Evolutionary conservation across 208 protist species (phyloP), one percentile per base, ranked within the genome.

Genomic region (Leishmania turanica): DNA sequence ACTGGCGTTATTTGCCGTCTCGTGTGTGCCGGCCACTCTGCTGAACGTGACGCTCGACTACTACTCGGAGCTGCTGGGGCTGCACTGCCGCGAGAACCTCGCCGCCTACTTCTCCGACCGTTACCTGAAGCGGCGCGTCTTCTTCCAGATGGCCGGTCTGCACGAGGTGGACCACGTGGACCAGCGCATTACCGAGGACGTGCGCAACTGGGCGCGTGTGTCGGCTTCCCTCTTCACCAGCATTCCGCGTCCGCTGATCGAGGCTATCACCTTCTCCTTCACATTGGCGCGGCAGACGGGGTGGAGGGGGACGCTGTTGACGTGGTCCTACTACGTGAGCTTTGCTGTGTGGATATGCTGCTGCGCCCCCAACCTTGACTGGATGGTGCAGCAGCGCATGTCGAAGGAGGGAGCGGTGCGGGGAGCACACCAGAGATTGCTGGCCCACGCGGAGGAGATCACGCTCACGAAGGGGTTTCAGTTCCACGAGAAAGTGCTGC

Each of bases 171-270:
- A 88, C 54, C 78, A 92, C 74, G 73, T 95, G 2, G 92, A 97
- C 69, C 87, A 95, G 78, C 84, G 89, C 77, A 76, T 97, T 56
- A 95, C 92, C 27, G 84, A 91, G 62, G 92, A 96, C 65, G 88
- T 95, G 42, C 72, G 77, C 54, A 58, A 73, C 42, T 96, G 88
- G 89, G 72, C 90, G n/a, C 71, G n/a, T 9, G 65, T 81, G 42
- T 62, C 87, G 19, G 68, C 88, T 17, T 24, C 37, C 65, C 40
- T 93, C 27, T 92, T 88, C 75, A 89, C 70, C 47, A 84, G 85
- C 75, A 27, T 96, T n/a, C 79, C 91, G 24, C 86, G 88, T 17
- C 88, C 91, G 6, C 60, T 95, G 58, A 75, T 90, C 51, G 89
- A 95, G 62, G 84, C 88, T 34, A 27, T 89, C 37, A 75, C 85